Base-by-base conservation (phyloP, 2,329 filamentous ascomycete species). In the Nemania abortiva region DNA sequence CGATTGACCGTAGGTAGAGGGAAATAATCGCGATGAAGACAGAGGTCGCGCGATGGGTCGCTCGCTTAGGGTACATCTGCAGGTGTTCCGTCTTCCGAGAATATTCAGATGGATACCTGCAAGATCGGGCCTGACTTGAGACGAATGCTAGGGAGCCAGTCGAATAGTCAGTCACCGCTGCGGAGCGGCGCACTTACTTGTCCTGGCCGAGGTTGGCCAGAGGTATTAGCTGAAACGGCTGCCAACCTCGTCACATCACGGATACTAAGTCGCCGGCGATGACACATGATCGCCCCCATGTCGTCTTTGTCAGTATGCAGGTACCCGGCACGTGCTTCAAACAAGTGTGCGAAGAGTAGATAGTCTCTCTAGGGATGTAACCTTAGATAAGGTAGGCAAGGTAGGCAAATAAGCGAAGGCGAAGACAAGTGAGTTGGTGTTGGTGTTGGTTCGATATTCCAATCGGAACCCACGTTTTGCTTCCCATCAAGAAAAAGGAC, bases 151-250 rank as follows among this genome's bases (percentile, higher is more conserved):
- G 47, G 59, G 58, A n/a, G n/a, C n/a, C n/a, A 49, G 29, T 6
- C 11, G 47, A 63, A 63, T 34, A 2, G 58, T 63, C 49, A 66
- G 63, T 66, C 54, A 66, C 58, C 9, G 64, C 60, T 39, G 55
- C 50, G 39, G 39, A 56, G 58, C 37, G 22, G 29, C 29, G 52
- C 52, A n/a, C n/a, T n/a, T n/a, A 34, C 49, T 6, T 60, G 29
- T 55, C 29, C 29, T 64, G 47, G 47, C 29, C 34, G 42, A 22
- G 34, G 24, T 47, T 60, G 52, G 42, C 39, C 27, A 64, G 54
- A 68, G 49, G 20, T 31, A 10, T 45, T 31, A 15, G 65, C 65
- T 68, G 65, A 70, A 70, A 68, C 68, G 31, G 57, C 31, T 56
- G 34, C 31, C 55, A 60, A 53, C 29, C 37, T 64, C 60, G 31